Evolutionary conservation across 83 land plant species (phyloP).

Genomic region (Diphasiastrum complanatum): DNA sequence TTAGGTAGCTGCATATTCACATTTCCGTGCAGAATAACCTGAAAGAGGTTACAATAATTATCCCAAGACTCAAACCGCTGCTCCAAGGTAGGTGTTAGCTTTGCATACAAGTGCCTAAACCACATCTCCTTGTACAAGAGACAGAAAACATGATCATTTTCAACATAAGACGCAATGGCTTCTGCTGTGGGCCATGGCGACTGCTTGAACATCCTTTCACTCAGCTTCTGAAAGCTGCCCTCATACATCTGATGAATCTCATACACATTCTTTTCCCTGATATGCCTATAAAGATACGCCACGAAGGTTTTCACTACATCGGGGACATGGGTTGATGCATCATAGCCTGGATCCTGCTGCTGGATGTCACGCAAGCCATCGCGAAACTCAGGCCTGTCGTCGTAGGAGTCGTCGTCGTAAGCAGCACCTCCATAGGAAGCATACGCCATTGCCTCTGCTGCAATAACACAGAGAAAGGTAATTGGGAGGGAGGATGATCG

Average conservation of each 20-base stretch:
- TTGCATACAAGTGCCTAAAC: conserved; percentile 77
- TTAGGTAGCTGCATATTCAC: conserved; percentile 96
- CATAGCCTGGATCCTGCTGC: conserved; percentile 32
- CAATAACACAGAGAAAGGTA: no score
- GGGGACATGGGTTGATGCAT: conserved; percentile 55
- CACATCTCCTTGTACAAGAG: conserved; percentile 88
- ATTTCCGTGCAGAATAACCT: conserved; percentile 80
- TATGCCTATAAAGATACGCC: conserved; percentile 81
- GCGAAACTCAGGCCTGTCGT: conserved; percentile 29
- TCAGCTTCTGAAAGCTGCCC: conserved; percentile 68
- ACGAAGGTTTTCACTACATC: conserved; percentile 86
- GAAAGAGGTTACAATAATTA: conserved; percentile 73
- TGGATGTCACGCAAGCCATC: conserved; percentile 25
- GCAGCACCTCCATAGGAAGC: conserved; percentile 19
- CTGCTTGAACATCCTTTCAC: conserved; percentile 78
- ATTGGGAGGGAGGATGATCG: no score
- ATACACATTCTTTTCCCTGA: conserved; percentile 94
- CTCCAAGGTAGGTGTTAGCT: conserved; percentile 45
- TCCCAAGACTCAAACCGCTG: conserved; percentile 91
- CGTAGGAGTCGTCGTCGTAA: conserved; percentile 31
- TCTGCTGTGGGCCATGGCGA: conserved; percentile 88
- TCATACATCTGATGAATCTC: conserved; percentile 98
- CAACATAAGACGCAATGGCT: conserved; percentile 72
- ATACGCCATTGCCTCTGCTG: conserved; percentile 22
- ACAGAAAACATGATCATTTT: conserved; percentile 93